Conservation (phyloP, 75 land plant species). For the Adiantum capillusveneris region DNA sequence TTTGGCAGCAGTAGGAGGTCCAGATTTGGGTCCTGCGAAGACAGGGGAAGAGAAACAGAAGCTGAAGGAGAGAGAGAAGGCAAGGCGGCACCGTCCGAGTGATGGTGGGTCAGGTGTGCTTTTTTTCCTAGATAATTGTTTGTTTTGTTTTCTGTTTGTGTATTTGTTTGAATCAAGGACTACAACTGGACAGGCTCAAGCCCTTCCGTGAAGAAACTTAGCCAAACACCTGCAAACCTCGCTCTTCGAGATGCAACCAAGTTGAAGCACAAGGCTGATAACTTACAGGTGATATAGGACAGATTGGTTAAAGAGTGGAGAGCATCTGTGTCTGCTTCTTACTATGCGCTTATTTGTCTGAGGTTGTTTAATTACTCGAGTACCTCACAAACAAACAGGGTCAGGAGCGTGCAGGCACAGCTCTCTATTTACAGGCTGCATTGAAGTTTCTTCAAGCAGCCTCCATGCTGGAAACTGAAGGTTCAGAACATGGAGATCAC, state of each 20-base stretch:
- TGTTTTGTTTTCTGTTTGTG: too few relatives aligned
- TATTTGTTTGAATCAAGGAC: too few relatives aligned
- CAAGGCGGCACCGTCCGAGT: conserved; percentile 18
- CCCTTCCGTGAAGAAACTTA: conserved; percentile 48
- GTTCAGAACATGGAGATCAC: conserved; percentile 38
- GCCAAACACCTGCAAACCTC: conserved; percentile 32
- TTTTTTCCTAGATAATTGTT: too few relatives aligned
- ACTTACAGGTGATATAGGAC: conserved; percentile 53
- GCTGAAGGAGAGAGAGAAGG: conserved; percentile 18
- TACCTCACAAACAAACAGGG: conserved; percentile 20
- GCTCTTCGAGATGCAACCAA: conserved; percentile 65
- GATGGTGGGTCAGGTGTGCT: conserved; percentile 14
- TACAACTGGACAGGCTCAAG: conserved; percentile 29
- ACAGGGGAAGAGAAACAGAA: conserved; percentile 12
- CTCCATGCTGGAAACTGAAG: conserved; percentile 59
- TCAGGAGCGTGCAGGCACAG: conserved; percentile 40
- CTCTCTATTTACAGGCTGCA: conserved; percentile 77
- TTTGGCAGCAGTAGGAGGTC: background rate
- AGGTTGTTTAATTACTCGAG: background rate
- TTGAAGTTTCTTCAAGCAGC: conserved; percentile 85
- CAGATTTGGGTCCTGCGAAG: conserved; percentile 6
- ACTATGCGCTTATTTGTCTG: too few relatives aligned
- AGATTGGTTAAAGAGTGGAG: background rate
- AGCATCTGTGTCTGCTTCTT: too few relatives aligned
- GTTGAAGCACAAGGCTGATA: conserved; percentile 83